Percentiles rank a stretch among this genome's conserved stretches.
Evolutionary conservation across 1,139 yeast species (phyloP).

Genomic region (Geotrichum citri-aurantii): DNA sequence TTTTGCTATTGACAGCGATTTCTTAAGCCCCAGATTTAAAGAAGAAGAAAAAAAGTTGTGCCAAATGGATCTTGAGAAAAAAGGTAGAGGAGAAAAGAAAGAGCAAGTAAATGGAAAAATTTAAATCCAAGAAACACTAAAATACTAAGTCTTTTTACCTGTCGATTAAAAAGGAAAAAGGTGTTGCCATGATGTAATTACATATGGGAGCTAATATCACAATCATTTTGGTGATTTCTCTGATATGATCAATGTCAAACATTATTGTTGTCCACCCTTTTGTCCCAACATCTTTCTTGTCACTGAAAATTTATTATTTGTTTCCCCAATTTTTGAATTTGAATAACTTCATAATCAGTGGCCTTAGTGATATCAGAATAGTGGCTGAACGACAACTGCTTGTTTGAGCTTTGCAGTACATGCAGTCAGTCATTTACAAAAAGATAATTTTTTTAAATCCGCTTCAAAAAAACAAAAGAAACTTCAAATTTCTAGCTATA

Average conservation of each 20-base stretch:
- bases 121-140: not conserved
- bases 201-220: slow-evolving; percentile 2
- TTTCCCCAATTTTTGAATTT: not conserved
- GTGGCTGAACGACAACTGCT: no score
- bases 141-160: not conserved
- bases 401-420: not conserved
- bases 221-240: not conserved
- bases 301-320: no score
- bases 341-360: no score
- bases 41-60: not conserved
- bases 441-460: not conserved
- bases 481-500: not conserved
- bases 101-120: not conserved
- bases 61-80: not conserved
- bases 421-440: not conserved
- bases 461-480: not conserved
- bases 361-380: no score
- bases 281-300: not conserved
- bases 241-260: not conserved
- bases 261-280: not conserved
- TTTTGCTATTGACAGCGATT: not conserved
- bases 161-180: not conserved
- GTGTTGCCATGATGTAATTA: slow-evolving; percentile 3
- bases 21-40: not conserved
- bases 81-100: not conserved